Base-by-base conservation (phyloP, 2,329 filamentous ascomycete species). In the Talaromyces rugulosus region DNA sequence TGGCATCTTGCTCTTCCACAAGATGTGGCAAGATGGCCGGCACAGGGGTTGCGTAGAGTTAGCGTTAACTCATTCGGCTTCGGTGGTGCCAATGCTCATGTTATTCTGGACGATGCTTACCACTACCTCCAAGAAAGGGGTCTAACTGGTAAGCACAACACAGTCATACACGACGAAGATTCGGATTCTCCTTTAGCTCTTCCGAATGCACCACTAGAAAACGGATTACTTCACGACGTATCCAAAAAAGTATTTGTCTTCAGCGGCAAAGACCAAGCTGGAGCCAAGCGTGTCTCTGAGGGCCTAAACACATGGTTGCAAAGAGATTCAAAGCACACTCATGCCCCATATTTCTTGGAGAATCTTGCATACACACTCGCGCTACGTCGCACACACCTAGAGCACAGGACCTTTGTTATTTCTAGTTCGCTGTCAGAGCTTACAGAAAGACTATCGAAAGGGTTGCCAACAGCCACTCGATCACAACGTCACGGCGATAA, bases 61-160 rank as follows among this genome's bases (percentile, higher is more conserved):
- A 66, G 64, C 36, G 72, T 83, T 1, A 82, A 81, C 62, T 76
- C 76, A 11, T 83, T 82, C 63, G 80, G 78, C 0, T 74, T 71
- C 55, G 75, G 74, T 18, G 75, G 75, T 5, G 70, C 74, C 2
- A 77, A 77, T 62, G 72, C 71, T 0, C 73, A 77, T 62, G 60
- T 58, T 12, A 64, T 70, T 65, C n/a, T 72, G 40, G 67, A 69
- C 9, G 51, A 44, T 42, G 50, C 30, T 47, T 16, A 33, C 16
- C 11, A 16, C 9, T 14, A 14, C 14, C 9, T 31, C 30, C 33
- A 36, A 9, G 14, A 23, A 7, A 40, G 18, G 2, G n/a, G 27
- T 12, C 5, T n/a, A 11, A 4, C n/a, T 27, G 11, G 31, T 9
- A n/a, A 11, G 11, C 11, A 12, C 18, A 27, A 27, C 8, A 12